Percentiles rank a stretch among this genome's conserved stretches.
These are phyloP conservation scores for Linum tenue DNA, from an alignment of 345 rosid genomes.

Conservation along the genomic window DNA sequence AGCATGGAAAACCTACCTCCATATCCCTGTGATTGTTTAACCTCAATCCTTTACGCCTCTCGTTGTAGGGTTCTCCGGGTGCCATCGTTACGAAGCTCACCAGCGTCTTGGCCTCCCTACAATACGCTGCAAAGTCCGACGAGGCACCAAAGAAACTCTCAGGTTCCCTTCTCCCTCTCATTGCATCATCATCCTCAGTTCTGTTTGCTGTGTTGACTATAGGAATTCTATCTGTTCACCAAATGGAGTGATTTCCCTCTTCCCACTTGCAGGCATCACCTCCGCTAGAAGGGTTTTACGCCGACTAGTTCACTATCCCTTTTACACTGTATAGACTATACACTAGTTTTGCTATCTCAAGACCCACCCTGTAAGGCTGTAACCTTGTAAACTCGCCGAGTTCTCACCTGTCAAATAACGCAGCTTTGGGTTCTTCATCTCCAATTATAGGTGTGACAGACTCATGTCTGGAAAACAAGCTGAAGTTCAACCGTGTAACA, in stretches of 20 bases:
- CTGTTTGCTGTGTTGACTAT: too few relatives aligned
- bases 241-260: background rate
- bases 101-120: constrained; percentile 79
- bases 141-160: constrained; percentile 80
- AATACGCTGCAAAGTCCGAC: constrained; percentile 78
- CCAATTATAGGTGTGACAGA: too few relatives aligned
- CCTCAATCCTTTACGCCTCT: background rate
- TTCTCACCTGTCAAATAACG: too few relatives aligned
- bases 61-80: constrained; percentile 76
- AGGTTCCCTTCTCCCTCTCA: constrained; percentile 27
- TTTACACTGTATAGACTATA: too few relatives aligned
- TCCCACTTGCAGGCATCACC: constrained; percentile 67
- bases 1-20: background rate
- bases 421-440: too few relatives aligned
- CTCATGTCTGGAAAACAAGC: too few relatives aligned
- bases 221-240: background rate
- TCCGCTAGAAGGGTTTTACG: constrained; percentile 32
- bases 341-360: too few relatives aligned
- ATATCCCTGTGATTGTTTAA: background rate
- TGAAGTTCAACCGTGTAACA: too few relatives aligned
- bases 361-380: too few relatives aligned
- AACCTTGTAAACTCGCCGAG: too few relatives aligned
- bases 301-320: too few relatives aligned
- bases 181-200: background rate
- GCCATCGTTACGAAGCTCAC: constrained; percentile 89